Conservation (phyloP, 2,329 filamentous ascomycete genomes). For the Exophiala spinifera region DNA sequence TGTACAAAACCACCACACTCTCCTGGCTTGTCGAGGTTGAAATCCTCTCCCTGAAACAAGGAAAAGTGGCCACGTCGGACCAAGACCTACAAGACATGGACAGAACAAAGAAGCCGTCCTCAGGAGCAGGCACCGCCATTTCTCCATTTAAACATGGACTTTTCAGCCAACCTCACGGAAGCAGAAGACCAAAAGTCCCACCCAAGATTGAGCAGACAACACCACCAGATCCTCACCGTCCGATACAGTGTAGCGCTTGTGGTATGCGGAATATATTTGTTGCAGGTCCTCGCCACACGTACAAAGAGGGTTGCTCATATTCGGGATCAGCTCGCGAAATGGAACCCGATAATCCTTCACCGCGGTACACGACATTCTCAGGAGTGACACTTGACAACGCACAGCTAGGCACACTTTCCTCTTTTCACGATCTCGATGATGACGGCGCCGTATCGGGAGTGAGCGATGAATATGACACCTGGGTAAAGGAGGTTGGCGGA, state of each 20-base stretch:
- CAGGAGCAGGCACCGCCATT: background rate
- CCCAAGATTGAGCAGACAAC: too few relatives aligned
- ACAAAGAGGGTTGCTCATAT: background rate
- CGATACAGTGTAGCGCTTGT: background rate
- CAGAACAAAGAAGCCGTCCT: conserved; percentile 2
- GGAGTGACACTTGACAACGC: conserved; percentile 10
- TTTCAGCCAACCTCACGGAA: too few relatives aligned
- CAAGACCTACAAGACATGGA: conserved; percentile 5
- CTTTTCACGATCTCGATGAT: conserved; percentile 5
- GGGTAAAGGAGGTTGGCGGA: conserved; percentile 5
- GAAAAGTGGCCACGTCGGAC: conserved; percentile 1
- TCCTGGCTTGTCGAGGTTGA: conserved; percentile 5
- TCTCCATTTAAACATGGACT: background rate
- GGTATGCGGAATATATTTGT: background rate
- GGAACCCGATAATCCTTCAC: conserved; percentile 2
- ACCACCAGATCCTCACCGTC: background rate
- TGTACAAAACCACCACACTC: conserved; percentile 1
- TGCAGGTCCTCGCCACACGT: background rate
- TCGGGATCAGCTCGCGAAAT: background rate
- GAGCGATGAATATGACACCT: conserved; percentile 6
- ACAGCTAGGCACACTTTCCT: conserved; percentile 4
- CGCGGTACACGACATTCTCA: conserved; percentile 3
- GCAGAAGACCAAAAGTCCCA: too few relatives aligned
- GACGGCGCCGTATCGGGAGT: background rate
- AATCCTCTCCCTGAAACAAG: conserved; percentile 2